phyloP scores from a whole-genome alignment of 1,284 basidiomycete genomes.

The Waitea zeae region DNA sequence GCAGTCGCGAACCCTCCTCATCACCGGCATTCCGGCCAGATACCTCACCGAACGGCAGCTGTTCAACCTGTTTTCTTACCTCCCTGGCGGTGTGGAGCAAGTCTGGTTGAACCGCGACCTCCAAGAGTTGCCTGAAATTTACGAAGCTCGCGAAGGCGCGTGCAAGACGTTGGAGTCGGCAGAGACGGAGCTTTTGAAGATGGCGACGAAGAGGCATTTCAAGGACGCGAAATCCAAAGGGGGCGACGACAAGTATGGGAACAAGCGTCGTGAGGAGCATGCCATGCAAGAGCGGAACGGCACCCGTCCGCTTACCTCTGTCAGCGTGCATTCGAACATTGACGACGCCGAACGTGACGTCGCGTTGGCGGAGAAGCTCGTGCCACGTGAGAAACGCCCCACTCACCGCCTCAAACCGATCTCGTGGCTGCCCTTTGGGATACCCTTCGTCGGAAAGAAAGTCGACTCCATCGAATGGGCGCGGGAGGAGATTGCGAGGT shows the following conservation, averaged over 20 bases:
- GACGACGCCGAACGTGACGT: slow-evolving; percentile 28
- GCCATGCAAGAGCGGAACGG: slow-evolving; percentile 6
- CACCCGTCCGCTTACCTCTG: slow-evolving; percentile 28
- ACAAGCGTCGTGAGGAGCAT: slow-evolving; percentile 11
- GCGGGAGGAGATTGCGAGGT: slow-evolving; percentile 45
- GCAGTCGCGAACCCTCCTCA: slow-evolving; percentile 77
- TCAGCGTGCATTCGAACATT: slow-evolving; percentile 9
- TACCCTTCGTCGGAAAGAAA: slow-evolving; percentile 62
- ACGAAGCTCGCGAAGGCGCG: slow-evolving; percentile 62
- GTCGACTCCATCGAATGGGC: slow-evolving; percentile 91
- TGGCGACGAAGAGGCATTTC: slow-evolving; percentile 48
- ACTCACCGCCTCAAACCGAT: slow-evolving; percentile 44
- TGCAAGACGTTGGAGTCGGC: slow-evolving; percentile 73
- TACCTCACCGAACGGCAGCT: slow-evolving; percentile 57
- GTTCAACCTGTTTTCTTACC: slow-evolving; percentile 44
- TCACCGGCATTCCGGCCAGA: slow-evolving; percentile 78
- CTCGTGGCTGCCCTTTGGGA: slow-evolving; percentile 36
- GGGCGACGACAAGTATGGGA: slow-evolving; percentile 12
- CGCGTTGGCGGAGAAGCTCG: slow-evolving; percentile 32
- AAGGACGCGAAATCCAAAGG: slow-evolving; percentile 16
- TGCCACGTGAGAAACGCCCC: slow-evolving; percentile 60
- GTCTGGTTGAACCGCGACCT: slow-evolving; percentile 85
- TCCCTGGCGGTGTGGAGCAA: slow-evolving; percentile 74
- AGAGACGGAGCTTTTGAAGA: slow-evolving; percentile 60
- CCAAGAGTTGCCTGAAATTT: slow-evolving; percentile 70